phyloP scores from a whole-genome alignment of 2,329 filamentous ascomycete species.

The Sporothrix pseudoabietina region DNA sequence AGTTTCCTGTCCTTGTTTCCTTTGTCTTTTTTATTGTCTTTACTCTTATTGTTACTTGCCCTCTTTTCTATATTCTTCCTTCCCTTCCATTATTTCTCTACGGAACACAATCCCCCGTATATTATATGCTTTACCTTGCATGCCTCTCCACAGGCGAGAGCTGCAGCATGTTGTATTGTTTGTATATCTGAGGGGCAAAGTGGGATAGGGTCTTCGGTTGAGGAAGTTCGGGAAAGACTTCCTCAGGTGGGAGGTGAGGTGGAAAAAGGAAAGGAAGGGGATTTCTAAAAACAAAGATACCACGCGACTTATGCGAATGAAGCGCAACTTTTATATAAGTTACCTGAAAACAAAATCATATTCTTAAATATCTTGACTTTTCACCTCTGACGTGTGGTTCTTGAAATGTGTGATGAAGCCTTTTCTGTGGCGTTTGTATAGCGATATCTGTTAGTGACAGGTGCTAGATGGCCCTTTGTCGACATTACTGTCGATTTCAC shows the following conservation, averaged over 20 bases:
- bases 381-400: background rate
- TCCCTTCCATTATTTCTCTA: background rate
- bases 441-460: background rate
- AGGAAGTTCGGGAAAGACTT: background rate
- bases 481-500: background rate
- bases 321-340: conserved; percentile 15
- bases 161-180: conserved; percentile 10
- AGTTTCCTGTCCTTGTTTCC: background rate
- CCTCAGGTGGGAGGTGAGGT: background rate
- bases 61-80: background rate
- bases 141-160: background rate
- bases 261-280: background rate
- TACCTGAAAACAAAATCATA: background rate
- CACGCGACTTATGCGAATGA: conserved; percentile 23
- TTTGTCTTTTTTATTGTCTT: background rate
- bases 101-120: background rate
- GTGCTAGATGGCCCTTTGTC: background rate
- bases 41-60: background rate
- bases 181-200: conserved; percentile 5
- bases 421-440: background rate
- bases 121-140: background rate
- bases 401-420: background rate
- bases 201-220: background rate
- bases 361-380: background rate
- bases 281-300: conserved; percentile 13